Evolutionary conservation across 306 rosid species (phyloP).

Genomic region (Rosa rugosa): DNA sequence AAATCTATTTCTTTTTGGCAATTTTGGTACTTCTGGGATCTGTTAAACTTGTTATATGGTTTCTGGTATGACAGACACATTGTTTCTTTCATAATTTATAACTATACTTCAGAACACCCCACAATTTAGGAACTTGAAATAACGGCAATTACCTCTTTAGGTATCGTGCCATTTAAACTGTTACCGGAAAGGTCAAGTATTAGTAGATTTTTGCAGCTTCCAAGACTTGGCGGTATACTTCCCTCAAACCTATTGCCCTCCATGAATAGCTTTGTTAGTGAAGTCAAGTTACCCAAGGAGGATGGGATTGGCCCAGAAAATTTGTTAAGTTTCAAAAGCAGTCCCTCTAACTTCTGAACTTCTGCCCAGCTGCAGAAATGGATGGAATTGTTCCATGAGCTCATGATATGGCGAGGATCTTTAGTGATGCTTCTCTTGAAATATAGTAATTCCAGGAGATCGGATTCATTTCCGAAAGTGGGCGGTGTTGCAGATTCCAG

Average conservation of each 20-base stretch:
- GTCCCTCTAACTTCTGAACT: background rate
- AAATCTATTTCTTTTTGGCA: no score
- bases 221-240: constrained; percentile 34
- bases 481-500: background rate
- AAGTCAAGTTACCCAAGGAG: constrained; percentile 36
- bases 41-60: no score
- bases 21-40: no score
- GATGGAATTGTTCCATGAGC: constrained; percentile 43
- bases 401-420: constrained; percentile 23
- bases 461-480: constrained; percentile 16
- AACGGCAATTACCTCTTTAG: constrained; percentile 17
- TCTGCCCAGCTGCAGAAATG: constrained; percentile 32
- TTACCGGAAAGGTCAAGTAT: constrained; percentile 20
- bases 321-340: constrained; percentile 12
- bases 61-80: no score
- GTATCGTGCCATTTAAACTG: constrained; percentile 36
- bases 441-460: constrained; percentile 31
- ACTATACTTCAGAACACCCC: no score
- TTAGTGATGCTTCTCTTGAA: constrained; percentile 19
- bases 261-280: constrained; percentile 12
- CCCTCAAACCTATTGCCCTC: constrained; percentile 28
- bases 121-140: no score
- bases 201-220: constrained; percentile 24
- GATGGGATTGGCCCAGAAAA: constrained; percentile 30
- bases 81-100: no score